A percentile compares a stretch with the other conserved stretches of the same genome.
phyloP scores from a whole-genome alignment of 169 alveolate species.

The Besnoitia besnoiti region DNA sequence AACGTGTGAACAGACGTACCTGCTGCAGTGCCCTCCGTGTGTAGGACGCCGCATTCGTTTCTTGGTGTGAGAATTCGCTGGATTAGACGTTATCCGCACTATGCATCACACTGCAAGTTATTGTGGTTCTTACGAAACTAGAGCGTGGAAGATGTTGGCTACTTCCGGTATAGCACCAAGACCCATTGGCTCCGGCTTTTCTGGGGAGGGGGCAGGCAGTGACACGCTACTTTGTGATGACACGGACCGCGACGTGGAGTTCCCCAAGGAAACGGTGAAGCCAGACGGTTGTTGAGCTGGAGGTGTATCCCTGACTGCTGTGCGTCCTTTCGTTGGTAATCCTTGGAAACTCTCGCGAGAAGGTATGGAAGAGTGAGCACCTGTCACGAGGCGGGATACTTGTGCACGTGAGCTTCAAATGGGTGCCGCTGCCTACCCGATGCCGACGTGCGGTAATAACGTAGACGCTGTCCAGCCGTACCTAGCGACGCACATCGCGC shows the following conservation, averaged over 20 bases:
- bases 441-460: neutral
- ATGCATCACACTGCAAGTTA: neutral
- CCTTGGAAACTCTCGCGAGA: neutral
- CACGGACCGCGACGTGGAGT: neutral
- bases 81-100: neutral
- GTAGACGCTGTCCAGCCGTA: neutral
- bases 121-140: neutral
- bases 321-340: neutral
- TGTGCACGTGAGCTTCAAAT: neutral
- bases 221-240: neutral
- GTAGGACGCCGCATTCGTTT: neutral
- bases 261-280: neutral
- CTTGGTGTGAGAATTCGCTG: neutral
- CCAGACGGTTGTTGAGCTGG: neutral
- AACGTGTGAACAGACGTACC: neutral
- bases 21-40: neutral
- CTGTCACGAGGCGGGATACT: neutral
- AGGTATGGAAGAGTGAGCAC: neutral
- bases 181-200: neutral
- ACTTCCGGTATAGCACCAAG: neutral
- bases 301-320: neutral
- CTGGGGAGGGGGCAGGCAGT: neutral
- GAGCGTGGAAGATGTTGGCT: neutral
- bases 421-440: neutral
- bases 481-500: neutral